Percentiles rank a stretch among this genome's conserved stretches.
Conservation (phyloP, 2,329 filamentous ascomycete species). For the Chaetothyriales sp. region DNA sequence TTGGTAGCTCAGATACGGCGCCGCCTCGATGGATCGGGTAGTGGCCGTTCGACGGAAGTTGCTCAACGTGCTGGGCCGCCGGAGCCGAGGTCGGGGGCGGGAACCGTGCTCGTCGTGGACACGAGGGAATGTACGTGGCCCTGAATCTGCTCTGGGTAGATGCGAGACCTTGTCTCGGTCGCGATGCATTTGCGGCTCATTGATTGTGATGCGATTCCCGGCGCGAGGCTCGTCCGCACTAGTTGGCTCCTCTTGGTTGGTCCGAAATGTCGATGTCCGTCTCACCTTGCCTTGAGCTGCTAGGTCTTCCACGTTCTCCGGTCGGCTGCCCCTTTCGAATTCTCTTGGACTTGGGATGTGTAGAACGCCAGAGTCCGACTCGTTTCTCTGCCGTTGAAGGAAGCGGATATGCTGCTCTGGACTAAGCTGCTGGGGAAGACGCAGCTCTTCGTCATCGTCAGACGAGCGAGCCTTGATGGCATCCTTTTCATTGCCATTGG, state of each 20-base stretch:
- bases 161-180: conserved; percentile 19
- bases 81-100: conserved; percentile 20
- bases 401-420: conserved; percentile 79
- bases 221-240: conserved; percentile 8
- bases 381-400: conserved; percentile 66
- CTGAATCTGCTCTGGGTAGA: conserved; percentile 11
- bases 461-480: not conserved
- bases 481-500: not conserved
- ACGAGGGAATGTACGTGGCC: conserved; percentile 8
- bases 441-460: conserved; percentile 29
- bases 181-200: conserved; percentile 33
- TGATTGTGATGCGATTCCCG: conserved; percentile 32
- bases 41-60: conserved; percentile 35
- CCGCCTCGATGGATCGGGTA: conserved; percentile 37
- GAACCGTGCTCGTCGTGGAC: conserved; percentile 7
- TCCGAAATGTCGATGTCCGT: conserved; percentile 11
- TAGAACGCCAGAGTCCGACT: conserved; percentile 57
- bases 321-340: conserved; percentile 67
- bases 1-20: conserved; percentile 84
- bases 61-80: conserved; percentile 38
- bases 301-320: conserved; percentile 43
- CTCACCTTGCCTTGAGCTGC: conserved; percentile 24
- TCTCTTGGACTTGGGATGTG: conserved; percentile 87
- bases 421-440: conserved; percentile 39
- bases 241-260: conserved; percentile 13